These are phyloP conservation scores for Echites panduratus DNA, from an alignment of 257 asterid genomes.

Conservation along the genomic window DNA sequence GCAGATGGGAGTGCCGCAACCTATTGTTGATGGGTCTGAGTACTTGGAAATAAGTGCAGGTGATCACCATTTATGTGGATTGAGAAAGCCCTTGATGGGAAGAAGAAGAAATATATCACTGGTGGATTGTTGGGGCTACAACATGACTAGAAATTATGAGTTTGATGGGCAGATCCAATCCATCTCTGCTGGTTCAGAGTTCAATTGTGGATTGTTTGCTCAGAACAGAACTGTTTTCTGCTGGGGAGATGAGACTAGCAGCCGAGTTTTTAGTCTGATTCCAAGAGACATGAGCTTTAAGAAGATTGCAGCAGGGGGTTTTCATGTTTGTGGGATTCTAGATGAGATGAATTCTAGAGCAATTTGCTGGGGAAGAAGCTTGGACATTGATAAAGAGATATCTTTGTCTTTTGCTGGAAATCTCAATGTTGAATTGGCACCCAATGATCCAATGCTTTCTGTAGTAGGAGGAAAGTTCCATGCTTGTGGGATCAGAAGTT, in stretches of 20 bases:
- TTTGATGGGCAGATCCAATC: conserved; percentile 79
- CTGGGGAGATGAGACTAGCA: conserved; percentile 84
- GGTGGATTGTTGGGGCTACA: conserved; percentile 95
- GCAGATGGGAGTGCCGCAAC: conserved; percentile 56
- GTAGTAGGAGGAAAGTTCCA: conserved; percentile 79
- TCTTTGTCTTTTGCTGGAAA: conserved; percentile 33
- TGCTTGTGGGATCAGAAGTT: conserved; percentile 75
- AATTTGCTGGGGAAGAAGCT: conserved; percentile 74
- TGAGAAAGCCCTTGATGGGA: conserved; percentile 72
- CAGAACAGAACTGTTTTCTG: conserved; percentile 71
- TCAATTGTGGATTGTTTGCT: conserved; percentile 69
- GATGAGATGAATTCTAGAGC: conserved; percentile 51
- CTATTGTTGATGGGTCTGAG: conserved; percentile 38
- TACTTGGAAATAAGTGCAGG: conserved; percentile 85
- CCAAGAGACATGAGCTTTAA: conserved; percentile 49
- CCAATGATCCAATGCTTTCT: conserved; percentile 53
- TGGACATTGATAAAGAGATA: conserved; percentile 48
- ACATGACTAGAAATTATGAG: conserved; percentile 60
- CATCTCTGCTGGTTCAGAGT: conserved; percentile 83
- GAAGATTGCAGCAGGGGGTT: conserved; percentile 87
- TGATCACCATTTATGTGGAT: conserved; percentile 79
- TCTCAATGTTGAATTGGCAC: conserved; percentile 48
- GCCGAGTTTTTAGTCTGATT: conserved; percentile 45
- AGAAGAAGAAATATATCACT: conserved; percentile 50
- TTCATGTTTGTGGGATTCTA: conserved; percentile 82